Evolutionary conservation across 176 grass and related monocot species (phyloP).

Genomic region (Alopecurus myosuroides): DNA sequence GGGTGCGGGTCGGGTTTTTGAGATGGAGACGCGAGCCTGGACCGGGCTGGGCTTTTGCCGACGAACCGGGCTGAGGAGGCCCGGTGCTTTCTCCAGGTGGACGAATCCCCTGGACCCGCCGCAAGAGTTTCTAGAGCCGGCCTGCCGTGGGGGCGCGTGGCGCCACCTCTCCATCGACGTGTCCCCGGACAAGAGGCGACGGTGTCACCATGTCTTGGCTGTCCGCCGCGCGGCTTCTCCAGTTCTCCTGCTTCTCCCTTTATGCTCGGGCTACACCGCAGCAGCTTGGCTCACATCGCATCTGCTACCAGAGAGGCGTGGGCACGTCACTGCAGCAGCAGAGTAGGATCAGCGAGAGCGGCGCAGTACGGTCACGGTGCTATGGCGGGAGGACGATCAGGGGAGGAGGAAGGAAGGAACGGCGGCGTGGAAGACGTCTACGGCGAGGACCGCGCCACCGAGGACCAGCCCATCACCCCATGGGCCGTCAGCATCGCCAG

Average conservation of each 20-base stretch:
- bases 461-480: constrained; percentile 56
- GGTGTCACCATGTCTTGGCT: constrained; percentile 19
- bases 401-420: not conserved
- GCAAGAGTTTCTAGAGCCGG: constrained; percentile 22
- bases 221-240: constrained; percentile 17
- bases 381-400: constrained; percentile 38
- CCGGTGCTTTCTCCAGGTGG: not conserved
- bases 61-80: not conserved
- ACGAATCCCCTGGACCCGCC: not conserved
- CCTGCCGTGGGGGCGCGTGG: constrained; percentile 24
- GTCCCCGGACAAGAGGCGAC: constrained; percentile 17
- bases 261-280: constrained; percentile 6
- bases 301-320: not conserved
- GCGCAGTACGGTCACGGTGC: constrained; percentile 3
- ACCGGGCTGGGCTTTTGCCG: not conserved
- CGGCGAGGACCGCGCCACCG: constrained; percentile 48
- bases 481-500: constrained; percentile 71
- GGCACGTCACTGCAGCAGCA: not conserved
- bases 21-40: not conserved
- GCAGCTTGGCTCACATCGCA: not conserved
- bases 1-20: not conserved
- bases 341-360: constrained; percentile 1
- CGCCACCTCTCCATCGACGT: constrained; percentile 33
- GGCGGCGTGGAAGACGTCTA: constrained; percentile 46
- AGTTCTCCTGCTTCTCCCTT: constrained; percentile 1